Evolutionary conservation across 202 grass and related monocot species (phyloP).

Genomic region (Hordeum pubiflorum): DNA sequence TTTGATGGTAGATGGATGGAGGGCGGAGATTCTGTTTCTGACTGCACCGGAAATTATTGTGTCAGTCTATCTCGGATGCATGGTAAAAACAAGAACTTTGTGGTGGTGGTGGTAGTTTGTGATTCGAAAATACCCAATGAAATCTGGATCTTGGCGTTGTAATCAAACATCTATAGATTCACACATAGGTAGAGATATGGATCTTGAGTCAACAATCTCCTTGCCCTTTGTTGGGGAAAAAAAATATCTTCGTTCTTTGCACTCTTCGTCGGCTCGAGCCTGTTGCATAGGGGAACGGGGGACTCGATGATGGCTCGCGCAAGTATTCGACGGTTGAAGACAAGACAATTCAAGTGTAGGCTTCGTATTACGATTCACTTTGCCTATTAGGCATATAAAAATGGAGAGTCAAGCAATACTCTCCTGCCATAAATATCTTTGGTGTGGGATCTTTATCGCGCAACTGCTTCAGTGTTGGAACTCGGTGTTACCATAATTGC

Average conservation of each 20-base stretch:
- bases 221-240: neutral
- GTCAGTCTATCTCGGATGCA: neutral
- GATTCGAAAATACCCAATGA: no score
- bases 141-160: no score
- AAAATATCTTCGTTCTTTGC: neutral
- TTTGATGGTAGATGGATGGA: neutral
- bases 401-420: neutral
- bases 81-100: neutral
- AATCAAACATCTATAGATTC: neutral
- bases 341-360: neutral
- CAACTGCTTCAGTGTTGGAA: neutral
- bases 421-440: neutral
- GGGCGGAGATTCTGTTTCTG: neutral
- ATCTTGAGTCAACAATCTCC: neutral
- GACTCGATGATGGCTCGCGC: neutral
- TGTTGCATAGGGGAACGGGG: neutral
- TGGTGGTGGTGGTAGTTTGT: no score
- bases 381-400: neutral
- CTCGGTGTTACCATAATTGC: neutral
- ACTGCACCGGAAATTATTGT: neutral
- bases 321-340: neutral
- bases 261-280: neutral
- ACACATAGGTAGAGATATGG: neutral
- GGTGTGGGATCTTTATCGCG: neutral
- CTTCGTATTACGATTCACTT: neutral